Evolutionary conservation across 176 grass and related monocot genomes (phyloP), one percentile per base, ranked within the genome.

Genomic region (Ensete glaucum): DNA sequence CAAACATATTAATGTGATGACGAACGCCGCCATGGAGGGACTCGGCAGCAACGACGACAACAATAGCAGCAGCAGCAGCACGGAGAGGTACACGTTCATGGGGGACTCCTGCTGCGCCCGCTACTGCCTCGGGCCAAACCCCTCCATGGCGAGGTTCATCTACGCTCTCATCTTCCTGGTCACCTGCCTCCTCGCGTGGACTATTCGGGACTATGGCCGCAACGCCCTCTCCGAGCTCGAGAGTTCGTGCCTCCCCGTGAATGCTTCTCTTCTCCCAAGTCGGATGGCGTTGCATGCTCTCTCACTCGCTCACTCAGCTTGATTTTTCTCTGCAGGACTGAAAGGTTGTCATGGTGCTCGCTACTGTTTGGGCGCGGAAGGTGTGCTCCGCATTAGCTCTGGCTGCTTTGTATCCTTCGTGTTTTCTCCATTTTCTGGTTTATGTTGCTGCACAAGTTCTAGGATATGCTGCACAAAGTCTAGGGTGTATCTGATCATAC

Each of bases 371-470:
- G 95, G 95, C 43, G 90, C 88, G 12, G 88, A 94, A 76, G 95
- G 95, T 65, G 95, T 99, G 49, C 90, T 99, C 0, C 86, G 95
- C 7, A 81, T 99, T 54, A 99, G 95, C 84, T 88, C 91, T 51
- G 95, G 95, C 49, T 99, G 95, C 82, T 94, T 89, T 49, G 91
- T 95, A 95, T 95, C 91, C 88, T 95, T 87, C 34, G 34, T 43
- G 34, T 43, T 6, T 2, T 26, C 86, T 78, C 81, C 84, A 43
- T 43, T 43, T 43, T 43, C 34, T 43, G 34, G 34, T 43, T 43
- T 43, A 43, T 43, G 34, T 43, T 43, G 34, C 34, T 29, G 27
- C 27, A 27, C 1, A 1, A 27, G 27, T 1, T 27, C 27, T 27
- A 27, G 27, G 27, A 27, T 27, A 27, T 27, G 27, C 27, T 34